phyloP scores from a whole-genome alignment of 371 early-diverging fungal genomes.

The Mucor circinelloides region DNA sequence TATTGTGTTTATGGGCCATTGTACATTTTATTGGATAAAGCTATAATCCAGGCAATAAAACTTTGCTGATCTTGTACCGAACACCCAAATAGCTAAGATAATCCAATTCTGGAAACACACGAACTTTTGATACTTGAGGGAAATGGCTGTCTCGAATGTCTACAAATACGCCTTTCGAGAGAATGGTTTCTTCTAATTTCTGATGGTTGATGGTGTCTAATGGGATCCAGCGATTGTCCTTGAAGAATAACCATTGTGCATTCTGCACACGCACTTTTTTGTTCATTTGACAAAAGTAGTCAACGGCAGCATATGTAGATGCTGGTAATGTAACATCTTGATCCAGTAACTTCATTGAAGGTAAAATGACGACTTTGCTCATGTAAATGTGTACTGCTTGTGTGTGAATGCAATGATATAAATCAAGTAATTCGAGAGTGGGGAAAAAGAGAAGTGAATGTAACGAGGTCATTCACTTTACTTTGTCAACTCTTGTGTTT shows the following conservation, averaged over 20 bases:
- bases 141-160: constrained; percentile 42
- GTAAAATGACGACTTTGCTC: neutral
- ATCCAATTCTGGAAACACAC: constrained; percentile 38
- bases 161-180: constrained; percentile 37
- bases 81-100: constrained; percentile 34
- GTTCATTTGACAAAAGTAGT: neutral
- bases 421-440: neutral
- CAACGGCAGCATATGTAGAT: neutral
- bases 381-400: neutral
- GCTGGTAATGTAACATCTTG: neutral
- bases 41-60: neutral
- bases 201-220: constrained; percentile 36
- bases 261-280: neutral
- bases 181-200: constrained; percentile 38
- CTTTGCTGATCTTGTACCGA: neutral
- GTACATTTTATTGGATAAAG: constrained; percentile 58
- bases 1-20: constrained; percentile 63
- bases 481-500: neutral
- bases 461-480: neutral
- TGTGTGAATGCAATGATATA: neutral
- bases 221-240: constrained; percentile 36
- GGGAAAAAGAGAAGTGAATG: neutral
- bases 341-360: neutral
- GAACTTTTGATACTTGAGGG: constrained; percentile 37
- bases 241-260: constrained; percentile 38